Evolutionary conservation across 75 land plant genomes (phyloP), one percentile per base, ranked within the genome.

Genomic region (Pinus tabuliformis): DNA sequence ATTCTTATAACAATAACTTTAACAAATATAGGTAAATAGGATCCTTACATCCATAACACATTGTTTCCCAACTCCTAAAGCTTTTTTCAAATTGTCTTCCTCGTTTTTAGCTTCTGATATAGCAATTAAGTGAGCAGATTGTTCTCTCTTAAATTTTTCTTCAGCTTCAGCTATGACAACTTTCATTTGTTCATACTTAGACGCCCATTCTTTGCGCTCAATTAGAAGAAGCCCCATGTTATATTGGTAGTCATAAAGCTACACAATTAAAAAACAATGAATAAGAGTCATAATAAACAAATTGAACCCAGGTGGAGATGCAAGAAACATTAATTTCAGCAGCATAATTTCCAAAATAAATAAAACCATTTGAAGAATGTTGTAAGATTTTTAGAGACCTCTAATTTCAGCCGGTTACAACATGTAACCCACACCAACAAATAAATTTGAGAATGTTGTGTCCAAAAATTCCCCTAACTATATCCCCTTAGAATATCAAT

Each of bases 171-270:
- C 77, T 49, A 95, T 21, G 21, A 74, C 70, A 56, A 78, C 83
- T 71, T 63, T 87, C 28, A 91, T 59, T 58, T 90, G 86, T 62
- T 95, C 95, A 76, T 72, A 81, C 74, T 92, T 90, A n/a, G 85
- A 73, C 36, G 68, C 73, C 90, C 89, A 92, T 30, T 95, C 94
- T 76, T 92, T 90, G 78, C 90, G 89, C 78, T 97, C 95, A 74
- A 97, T 87, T 52, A 97, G 77, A 11, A 97, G 86, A 64, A 94
- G 84, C 36, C 99, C 1, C 99, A 97, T 97, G 33, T 92, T 90
- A 72, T 92, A 97, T 73, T 94, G 99, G 56, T 92, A 94, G 15
- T 97, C 98, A 78, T 87, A 91, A 20, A 94, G 91, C 95, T 92
- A 93, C 60, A 39, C 37, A 52, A 56, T 39, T 16, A 78, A 4